Evolutionary conservation across 73 alveolate genomes (phyloP), one percentile per base, ranked within the genome.

Genomic region (Paramecium biaurelia): DNA sequence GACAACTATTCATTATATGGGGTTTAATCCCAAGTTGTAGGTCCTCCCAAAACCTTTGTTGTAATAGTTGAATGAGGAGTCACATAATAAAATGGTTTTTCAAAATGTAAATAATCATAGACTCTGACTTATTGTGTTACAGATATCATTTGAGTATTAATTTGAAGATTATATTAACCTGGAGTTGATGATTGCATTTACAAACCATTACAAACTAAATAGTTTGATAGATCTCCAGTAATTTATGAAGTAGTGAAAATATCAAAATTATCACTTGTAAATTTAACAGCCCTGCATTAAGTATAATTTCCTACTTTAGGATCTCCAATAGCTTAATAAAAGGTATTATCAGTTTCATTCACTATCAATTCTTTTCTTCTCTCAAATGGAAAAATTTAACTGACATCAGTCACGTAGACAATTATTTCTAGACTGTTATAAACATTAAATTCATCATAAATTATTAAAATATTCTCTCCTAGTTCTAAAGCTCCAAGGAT

Each of bases 1-100:
- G 84, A 63, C 12, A 63, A 63, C 2, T 63, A 15, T 26, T 63
- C 84, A 10, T 30, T 63, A 9, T 30, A 63, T 26, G 84, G 84
- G 2, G 41, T 63, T 32, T 63, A 63, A 63, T 63, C 84, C 84
- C 84, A 63, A 30, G 84, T 30, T 1, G 84, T 63, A 5, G 84
- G 84, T 30, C 84, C 84, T 63, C 84, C 84, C 24, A 63, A 63
- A 63, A 63, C 84, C 47, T 63, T 63, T 26, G 84, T 63, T 63
- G 84, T 63, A 3, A 63, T 63, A 30, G 84, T 63, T 1, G 84
- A 63, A 63, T 63, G 45, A 32, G 84, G 84, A 63, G 84, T 63
- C 3, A 63, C 47, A 12, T 30, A 63, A 63, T 63, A 63, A 5
- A 23, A 4, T 26, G 84, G 45, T 63, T 63, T 63, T 63, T 63